Evolutionary conservation across 164 flowering plant genomes (phyloP), one percentile per base, ranked within the genome.

Genomic region (Litsea cubeba): DNA sequence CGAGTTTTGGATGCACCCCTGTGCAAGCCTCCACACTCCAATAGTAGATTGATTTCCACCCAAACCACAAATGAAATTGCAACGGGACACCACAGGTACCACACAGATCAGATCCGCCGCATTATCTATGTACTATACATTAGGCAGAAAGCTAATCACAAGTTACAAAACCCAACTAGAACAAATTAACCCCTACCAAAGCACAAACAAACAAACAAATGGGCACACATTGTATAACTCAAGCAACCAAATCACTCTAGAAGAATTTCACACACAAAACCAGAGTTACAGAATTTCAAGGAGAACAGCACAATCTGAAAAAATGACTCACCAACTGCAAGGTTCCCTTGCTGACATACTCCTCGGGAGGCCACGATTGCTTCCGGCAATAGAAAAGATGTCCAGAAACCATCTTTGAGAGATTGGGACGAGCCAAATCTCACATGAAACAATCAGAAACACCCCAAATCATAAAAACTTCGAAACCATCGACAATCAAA

Each of bases 281-380:
- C 18, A 51, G 58, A 51, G 58, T 17, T 12, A 1, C 3, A 54
- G 7, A 54, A 63, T 7, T 22, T 3, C 12, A 65, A 28, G 7
- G 49, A 65, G 28, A 65, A 30, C 5, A 20, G 40, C 26, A 30
- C n/a, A 65, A 65, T 30, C 46, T 5, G 11, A 18, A 18, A 65
- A 22, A 65, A 26, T 20, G 11, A 28, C 83, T 78, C 77, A 93
- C 97, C 89, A 88, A 75, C 64, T 91, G 96, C 81, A 93, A 81
- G 32, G 96, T 88, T 8, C 76, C 51, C 72, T 78, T 77, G 84
- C 80, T 85, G 79, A 93, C 78, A 71, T 91, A 93, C 79, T 93
- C 98, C 58, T 91, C 92, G 2, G 93, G 84, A 14, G 98, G 98
- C 98, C 98, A 93, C 65, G 98, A 93, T 76, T 87, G 80, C 87